These are phyloP conservation scores for Diaporthe sp. DNA, from an alignment of 2,329 filamentous ascomycete species.

Conservation along the genomic window DNA sequence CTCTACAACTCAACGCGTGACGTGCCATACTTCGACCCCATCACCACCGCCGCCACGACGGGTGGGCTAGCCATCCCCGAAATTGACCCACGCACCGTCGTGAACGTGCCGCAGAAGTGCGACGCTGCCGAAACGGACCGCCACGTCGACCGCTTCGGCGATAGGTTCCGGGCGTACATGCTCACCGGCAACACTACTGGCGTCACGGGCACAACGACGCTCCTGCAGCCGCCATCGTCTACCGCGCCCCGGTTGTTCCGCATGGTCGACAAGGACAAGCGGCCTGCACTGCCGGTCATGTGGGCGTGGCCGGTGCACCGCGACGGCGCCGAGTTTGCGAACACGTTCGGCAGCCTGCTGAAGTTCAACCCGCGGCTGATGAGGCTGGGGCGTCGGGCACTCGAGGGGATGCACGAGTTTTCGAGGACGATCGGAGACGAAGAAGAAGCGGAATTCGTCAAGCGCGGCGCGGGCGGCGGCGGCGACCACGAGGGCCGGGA, in stretches of 20 bases:
- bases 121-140: slow-evolving; percentile 52
- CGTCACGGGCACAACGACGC: neutral
- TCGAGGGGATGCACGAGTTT: slow-evolving; percentile 48
- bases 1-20: slow-evolving; percentile 51
- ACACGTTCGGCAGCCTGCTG: slow-evolving; percentile 54
- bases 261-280: slow-evolving; percentile 49
- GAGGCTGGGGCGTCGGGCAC: slow-evolving; percentile 49
- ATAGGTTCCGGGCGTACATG: slow-evolving; percentile 13
- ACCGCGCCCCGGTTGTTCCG: slow-evolving; percentile 50
- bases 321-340: slow-evolving; percentile 59
- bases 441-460: neutral
- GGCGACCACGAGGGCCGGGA: neutral
- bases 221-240: slow-evolving; percentile 28
- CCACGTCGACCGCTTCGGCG: slow-evolving; percentile 52
- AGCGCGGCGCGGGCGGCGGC: neutral
- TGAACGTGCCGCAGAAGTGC: slow-evolving; percentile 43
- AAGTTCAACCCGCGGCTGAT: slow-evolving; percentile 54
- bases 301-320: slow-evolving; percentile 58
- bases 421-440: slow-evolving; percentile 34
- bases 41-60: neutral
- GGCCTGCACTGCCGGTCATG: slow-evolving; percentile 43
- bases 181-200: neutral
- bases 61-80: slow-evolving; percentile 46
- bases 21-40: slow-evolving; percentile 47
- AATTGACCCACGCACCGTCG: slow-evolving; percentile 52